Conservation (phyloP, 768 basidiomycete genomes). For the Calvatia gigantea region DNA sequence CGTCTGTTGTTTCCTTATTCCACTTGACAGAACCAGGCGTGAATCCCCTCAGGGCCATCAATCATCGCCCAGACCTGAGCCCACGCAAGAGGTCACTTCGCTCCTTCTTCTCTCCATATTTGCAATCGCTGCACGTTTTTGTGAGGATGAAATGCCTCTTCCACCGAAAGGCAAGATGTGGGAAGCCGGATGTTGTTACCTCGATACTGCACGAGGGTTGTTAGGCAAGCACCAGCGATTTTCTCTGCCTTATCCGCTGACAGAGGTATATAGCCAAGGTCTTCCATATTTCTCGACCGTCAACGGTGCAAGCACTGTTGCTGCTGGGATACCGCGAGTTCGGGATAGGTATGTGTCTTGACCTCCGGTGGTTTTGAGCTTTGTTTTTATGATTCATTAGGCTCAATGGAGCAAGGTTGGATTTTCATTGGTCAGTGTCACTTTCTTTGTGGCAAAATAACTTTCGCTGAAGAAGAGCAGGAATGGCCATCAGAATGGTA, state of each 20-base stretch:
- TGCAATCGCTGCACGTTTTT: slow-evolving; percentile 74
- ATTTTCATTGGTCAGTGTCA: slow-evolving; percentile 59
- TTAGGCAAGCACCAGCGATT: slow-evolving; percentile 41
- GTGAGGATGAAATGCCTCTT: slow-evolving; percentile 43
- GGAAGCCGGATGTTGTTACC: slow-evolving; percentile 65
- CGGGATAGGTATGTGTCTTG: slow-evolving; percentile 51
- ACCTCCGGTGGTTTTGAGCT: not conserved
- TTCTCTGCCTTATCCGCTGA: not conserved
- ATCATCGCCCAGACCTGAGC: slow-evolving; percentile 42
- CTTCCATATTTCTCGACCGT: slow-evolving; percentile 64
- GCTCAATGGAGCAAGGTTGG: slow-evolving; percentile 85
- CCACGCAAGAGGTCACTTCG: slow-evolving; percentile 61
- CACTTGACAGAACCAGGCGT: slow-evolving; percentile 2
- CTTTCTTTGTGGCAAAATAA: slow-evolving; percentile 5
- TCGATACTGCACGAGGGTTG: slow-evolving; percentile 57
- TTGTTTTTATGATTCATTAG: slow-evolving; percentile 18
- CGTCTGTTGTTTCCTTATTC: not conserved
- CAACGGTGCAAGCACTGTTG: slow-evolving; percentile 78
- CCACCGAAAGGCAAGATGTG: slow-evolving; percentile 57
- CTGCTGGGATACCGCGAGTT: slow-evolving; percentile 82
- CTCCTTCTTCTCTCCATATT: slow-evolving; percentile 79
- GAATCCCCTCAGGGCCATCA: slow-evolving; percentile 24
- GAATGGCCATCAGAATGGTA: slow-evolving; percentile 31
- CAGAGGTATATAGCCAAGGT: slow-evolving; percentile 31
- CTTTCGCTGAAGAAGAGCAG: slow-evolving; percentile 12